A percentile compares a stretch with the other conserved stretches of the same genome.
phyloP scores from a whole-genome alignment of 805 yeast genomes.

The Isabelozyma pseudorhagii region DNA sequence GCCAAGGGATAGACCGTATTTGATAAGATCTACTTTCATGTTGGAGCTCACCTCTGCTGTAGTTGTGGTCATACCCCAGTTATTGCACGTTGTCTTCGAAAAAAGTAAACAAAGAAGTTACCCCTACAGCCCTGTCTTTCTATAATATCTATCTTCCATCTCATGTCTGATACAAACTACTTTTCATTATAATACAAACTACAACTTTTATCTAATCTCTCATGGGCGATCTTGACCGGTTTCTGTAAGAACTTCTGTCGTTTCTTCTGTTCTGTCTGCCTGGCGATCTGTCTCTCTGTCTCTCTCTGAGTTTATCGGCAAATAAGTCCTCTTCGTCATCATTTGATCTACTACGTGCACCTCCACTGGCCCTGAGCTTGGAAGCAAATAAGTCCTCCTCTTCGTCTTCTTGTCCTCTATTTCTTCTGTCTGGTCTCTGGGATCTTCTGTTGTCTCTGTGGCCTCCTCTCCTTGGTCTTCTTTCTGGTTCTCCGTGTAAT shows the following conservation, averaged over 20 bases:
- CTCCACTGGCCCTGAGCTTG: constrained; percentile 10
- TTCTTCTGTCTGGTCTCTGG: constrained; percentile 3
- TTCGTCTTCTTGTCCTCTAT: constrained; percentile 3
- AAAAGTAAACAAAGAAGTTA: too few species aligned
- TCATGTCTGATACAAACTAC: neutral
- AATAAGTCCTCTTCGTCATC: constrained; percentile 32
- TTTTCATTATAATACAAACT: neutral
- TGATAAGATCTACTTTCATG: too few species aligned
- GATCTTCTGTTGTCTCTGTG: constrained; percentile 9
- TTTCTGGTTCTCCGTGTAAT: constrained; percentile 68
- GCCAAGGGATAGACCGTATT: too few species aligned
- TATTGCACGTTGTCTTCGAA: too few species aligned
- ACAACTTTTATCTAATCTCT: constrained; percentile 2
- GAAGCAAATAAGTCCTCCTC: constrained; percentile 37
- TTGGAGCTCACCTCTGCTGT: too few species aligned
- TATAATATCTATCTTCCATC: too few species aligned
- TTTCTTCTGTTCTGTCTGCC: constrained; percentile 1
- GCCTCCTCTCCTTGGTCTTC: constrained; percentile 20
- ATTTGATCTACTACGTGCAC: neutral
- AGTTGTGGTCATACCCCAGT: too few species aligned
- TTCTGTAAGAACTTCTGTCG: constrained; percentile 1
- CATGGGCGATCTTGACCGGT: constrained; percentile 16
- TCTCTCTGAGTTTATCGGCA: constrained; percentile 27
- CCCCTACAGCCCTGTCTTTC: too few species aligned
- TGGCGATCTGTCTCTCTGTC: constrained; percentile 12